These are phyloP conservation scores for Stagonosporopsis rhizophila DNA, from an alignment of 2,329 filamentous ascomycete species.

Conservation along the genomic window DNA sequence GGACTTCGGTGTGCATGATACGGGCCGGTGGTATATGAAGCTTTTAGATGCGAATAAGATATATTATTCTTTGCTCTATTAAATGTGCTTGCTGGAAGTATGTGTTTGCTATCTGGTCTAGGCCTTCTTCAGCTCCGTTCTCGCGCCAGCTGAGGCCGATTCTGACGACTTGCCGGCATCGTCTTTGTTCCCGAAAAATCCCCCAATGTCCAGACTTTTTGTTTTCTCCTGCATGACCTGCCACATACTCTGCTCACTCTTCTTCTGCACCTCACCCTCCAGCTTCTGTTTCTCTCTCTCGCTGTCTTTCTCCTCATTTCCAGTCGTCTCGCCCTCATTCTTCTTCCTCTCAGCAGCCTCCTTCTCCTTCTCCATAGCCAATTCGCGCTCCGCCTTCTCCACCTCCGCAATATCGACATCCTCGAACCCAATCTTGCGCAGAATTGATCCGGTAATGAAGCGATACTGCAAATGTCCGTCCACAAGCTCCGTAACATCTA, in stretches of 20 bases:
- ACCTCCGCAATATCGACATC: constrained; percentile 59
- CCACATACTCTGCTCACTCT: constrained; percentile 54
- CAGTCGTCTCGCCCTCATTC: constrained; percentile 33
- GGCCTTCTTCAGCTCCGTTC: constrained; percentile 6
- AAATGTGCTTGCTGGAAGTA: neutral
- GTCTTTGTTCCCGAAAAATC: constrained; percentile 16
- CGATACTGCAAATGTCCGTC: constrained; percentile 60
- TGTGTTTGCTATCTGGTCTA: neutral
- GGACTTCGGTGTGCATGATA: neutral
- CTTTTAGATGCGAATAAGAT: neutral
- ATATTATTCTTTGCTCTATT: neutral
- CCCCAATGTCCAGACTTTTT: constrained; percentile 33
- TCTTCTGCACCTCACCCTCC: constrained; percentile 53
- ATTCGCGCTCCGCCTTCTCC: constrained; percentile 54
- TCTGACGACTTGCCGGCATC: constrained; percentile 1
- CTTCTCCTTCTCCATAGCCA: constrained; percentile 54
- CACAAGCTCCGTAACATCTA: constrained; percentile 60
- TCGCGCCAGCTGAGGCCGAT: neutral
- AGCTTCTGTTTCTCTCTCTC: constrained; percentile 48
- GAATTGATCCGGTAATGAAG: constrained; percentile 59
- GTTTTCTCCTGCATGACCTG: constrained; percentile 54
- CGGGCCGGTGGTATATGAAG: neutral
- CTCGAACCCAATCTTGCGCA: constrained; percentile 61
- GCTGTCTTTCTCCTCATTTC: constrained; percentile 26
- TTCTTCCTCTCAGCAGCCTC: constrained; percentile 49